phyloP scores from a whole-genome alignment of 108 stramenopile species.

The Schizochytrium sp. region DNA sequence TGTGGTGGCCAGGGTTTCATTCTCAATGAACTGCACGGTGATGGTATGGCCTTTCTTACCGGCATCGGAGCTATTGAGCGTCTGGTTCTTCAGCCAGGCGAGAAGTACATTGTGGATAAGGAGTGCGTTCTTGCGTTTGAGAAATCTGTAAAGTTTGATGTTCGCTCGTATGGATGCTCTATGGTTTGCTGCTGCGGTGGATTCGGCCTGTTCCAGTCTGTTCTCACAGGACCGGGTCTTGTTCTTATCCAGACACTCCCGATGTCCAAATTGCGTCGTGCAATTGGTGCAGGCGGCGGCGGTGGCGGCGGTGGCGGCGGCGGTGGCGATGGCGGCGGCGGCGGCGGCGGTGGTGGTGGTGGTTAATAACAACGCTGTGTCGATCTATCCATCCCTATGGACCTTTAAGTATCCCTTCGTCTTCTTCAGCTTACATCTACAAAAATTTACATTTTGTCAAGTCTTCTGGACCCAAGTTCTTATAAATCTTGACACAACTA shows the following conservation, averaged over 20 bases:
- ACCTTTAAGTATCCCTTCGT: too few species aligned
- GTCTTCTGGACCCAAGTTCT: too few species aligned
- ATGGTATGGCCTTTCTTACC: slow-evolving; percentile 42
- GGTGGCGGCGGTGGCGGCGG: slow-evolving; percentile 44
- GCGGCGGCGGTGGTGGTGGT: slow-evolving; percentile 34
- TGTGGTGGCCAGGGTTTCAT: slow-evolving; percentile 47
- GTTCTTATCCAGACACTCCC: slow-evolving; percentile 37
- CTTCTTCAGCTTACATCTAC: too few species aligned
- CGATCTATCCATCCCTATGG: neutral
- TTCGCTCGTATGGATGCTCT: slow-evolving; percentile 19
- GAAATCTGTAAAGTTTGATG: slow-evolving; percentile 21
- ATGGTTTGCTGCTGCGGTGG: slow-evolving; percentile 54
- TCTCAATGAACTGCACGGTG: slow-evolving; percentile 53
- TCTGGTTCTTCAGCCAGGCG: neutral
- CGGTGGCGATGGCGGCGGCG: neutral
- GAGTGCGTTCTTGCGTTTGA: slow-evolving; percentile 39
- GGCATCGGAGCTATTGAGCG: slow-evolving; percentile 20
- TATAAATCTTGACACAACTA: too few species aligned
- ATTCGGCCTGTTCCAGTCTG: slow-evolving; percentile 33
- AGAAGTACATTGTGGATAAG: slow-evolving; percentile 15
- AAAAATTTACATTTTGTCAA: too few species aligned
- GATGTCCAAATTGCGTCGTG: slow-evolving; percentile 13
- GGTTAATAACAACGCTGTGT: neutral
- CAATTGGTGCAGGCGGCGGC: neutral
- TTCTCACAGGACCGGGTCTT: slow-evolving; percentile 22